phyloP scores from a whole-genome alignment of 495 filamentous ascomycete genomes.

The Hypoxylon intermedium region DNA sequence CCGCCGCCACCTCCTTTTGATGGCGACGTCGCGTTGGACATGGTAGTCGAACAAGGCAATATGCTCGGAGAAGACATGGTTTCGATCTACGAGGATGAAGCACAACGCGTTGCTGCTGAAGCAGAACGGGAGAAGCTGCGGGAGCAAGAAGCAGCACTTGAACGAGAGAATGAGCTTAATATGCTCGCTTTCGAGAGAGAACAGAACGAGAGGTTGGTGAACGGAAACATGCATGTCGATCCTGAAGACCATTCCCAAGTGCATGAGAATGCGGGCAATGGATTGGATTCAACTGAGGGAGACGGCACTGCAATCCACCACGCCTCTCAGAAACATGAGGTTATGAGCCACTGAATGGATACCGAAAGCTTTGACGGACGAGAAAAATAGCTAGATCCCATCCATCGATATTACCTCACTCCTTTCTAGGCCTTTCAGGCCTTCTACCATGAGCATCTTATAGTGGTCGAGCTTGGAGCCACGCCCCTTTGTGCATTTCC shows the following conservation, averaged over 20 bases:
- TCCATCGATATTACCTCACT: not conserved
- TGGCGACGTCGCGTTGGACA: constrained; percentile 38
- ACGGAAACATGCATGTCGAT: constrained; percentile 13
- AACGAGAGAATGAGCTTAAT: constrained; percentile 45
- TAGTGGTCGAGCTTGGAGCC: not conserved
- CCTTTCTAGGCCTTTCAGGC: not conserved
- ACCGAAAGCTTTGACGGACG: not conserved
- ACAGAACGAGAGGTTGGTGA: constrained; percentile 33
- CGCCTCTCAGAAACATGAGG: constrained; percentile 38
- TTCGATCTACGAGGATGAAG: constrained; percentile 49
- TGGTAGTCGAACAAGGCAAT: constrained; percentile 45
- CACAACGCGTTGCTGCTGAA: constrained; percentile 52
- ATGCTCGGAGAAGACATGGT: constrained; percentile 45
- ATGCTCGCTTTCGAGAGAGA: constrained; percentile 43
- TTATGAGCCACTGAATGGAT: constrained; percentile 41
- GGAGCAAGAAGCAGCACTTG: constrained; percentile 40
- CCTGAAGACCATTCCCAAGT: constrained; percentile 1
- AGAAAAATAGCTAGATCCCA: not conserved
- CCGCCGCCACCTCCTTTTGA: constrained; percentile 54
- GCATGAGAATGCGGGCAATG: constrained; percentile 5
- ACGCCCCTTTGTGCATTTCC: not conserved
- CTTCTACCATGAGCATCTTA: not conserved
- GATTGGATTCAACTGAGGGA: constrained; percentile 3
- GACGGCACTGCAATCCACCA: constrained; percentile 21
- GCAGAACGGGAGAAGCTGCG: constrained; percentile 41